phyloP scores from a whole-genome alignment of 345 rosid species.

The Melaleuca alternifolia region DNA sequence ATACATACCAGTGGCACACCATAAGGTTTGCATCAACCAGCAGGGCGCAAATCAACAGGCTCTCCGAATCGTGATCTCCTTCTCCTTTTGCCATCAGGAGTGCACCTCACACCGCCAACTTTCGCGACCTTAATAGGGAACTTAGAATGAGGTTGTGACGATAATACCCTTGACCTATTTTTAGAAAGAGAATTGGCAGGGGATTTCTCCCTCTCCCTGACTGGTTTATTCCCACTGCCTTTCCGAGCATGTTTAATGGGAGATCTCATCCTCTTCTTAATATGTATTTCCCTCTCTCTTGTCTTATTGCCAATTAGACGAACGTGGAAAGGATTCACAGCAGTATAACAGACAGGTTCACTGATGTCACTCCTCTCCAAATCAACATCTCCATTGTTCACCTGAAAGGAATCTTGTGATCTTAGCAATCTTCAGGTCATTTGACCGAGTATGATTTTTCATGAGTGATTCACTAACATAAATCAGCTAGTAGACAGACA shows the following conservation, averaged over 20 bases:
- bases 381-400: conserved; percentile 79
- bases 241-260: conserved; percentile 21
- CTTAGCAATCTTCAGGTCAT: background rate
- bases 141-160: conserved; percentile 20
- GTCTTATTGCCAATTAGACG: conserved; percentile 30
- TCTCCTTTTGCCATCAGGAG: conserved; percentile 68
- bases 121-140: conserved; percentile 37
- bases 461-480: background rate
- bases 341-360: conserved; percentile 54
- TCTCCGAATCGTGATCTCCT: conserved; percentile 35
- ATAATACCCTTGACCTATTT: conserved; percentile 10
- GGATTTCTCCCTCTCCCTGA: conserved; percentile 1
- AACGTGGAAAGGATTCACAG: conserved; percentile 59
- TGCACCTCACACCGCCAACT: conserved; percentile 32
- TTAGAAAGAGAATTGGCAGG: conserved; percentile 4
- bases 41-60: conserved; percentile 24
- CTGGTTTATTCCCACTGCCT: background rate
- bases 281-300: conserved; percentile 9
- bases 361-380: conserved; percentile 39
- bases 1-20: background rate
- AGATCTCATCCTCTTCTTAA: conserved; percentile 55
- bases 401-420: conserved; percentile 30
- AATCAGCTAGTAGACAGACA: background rate
- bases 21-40: conserved; percentile 8
- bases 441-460: background rate